Percentiles rank a stretch among this genome's conserved stretches.
Evolutionary conservation across 2,329 filamentous ascomycete genomes (phyloP).

Genomic region (Cyphellophora europaea): DNA sequence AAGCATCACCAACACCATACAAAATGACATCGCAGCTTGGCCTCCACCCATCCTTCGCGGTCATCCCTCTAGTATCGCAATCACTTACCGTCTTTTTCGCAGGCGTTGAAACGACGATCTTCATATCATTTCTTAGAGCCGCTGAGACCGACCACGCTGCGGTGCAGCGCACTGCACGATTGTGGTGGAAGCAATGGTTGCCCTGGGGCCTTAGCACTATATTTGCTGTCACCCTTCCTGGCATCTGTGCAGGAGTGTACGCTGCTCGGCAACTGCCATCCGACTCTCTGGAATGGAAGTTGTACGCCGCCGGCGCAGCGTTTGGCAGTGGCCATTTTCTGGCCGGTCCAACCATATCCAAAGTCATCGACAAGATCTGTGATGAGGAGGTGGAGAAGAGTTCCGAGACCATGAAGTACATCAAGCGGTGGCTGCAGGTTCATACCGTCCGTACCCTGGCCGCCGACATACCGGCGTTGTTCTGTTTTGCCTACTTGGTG

Average conservation of each 20-base stretch:
- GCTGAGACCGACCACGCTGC: conserved; percentile 5
- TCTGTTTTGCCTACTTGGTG: conserved; percentile 7
- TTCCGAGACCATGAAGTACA: conserved; percentile 6
- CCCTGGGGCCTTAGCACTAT: conserved; percentile 5
- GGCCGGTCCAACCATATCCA: conserved; percentile 4
- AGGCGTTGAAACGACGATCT: conserved; percentile 7
- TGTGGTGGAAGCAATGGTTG: conserved; percentile 8
- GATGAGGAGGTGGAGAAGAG: conserved; percentile 12
- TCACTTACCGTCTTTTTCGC: conserved; percentile 11
- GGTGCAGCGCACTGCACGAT: conserved; percentile 3
- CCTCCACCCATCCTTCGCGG: conserved; percentile 4
- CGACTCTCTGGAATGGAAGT: conserved; percentile 5
- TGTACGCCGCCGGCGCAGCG: conserved; percentile 6
- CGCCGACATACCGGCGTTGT: conserved; percentile 9
- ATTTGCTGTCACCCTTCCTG: conserved; percentile 5
- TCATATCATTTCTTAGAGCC: conserved; percentile 6
- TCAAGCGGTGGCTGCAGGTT: conserved; percentile 8
- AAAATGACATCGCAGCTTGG: conserved; percentile 8
- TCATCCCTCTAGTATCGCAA: conserved; percentile 8
- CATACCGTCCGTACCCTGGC: conserved; percentile 7
- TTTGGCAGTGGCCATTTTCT: conserved; percentile 9
- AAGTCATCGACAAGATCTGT: conserved; percentile 5
- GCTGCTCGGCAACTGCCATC: conserved; percentile 3
- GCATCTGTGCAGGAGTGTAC: conserved; percentile 5
- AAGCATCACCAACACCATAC: too few species aligned